These are phyloP conservation scores for Chaetomiaceae sp. DNA, from an alignment of 2,329 filamentous ascomycete genomes.

Conservation along the genomic window DNA sequence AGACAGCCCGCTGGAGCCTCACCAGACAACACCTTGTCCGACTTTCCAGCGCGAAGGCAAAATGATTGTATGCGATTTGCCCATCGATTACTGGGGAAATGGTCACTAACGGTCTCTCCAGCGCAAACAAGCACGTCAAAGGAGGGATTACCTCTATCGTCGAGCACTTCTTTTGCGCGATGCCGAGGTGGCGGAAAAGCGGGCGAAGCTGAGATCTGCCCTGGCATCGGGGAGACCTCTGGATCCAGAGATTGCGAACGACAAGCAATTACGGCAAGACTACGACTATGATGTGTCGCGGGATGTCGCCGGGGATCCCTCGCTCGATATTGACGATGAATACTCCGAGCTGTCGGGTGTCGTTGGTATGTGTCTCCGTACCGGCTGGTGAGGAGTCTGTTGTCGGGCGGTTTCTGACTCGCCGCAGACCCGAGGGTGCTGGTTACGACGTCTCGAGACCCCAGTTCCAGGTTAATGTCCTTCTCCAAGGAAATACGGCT, in stretches of 20 bases:
- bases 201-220: constrained; percentile 79
- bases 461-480: constrained; percentile 75
- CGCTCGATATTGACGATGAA: constrained; percentile 78
- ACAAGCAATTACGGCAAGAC: constrained; percentile 77
- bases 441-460: constrained; percentile 86
- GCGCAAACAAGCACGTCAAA: constrained; percentile 71
- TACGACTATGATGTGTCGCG: constrained; percentile 90
- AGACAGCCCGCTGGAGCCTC: too few relatives aligned
- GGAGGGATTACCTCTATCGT: constrained; percentile 86
- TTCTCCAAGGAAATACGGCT: constrained; percentile 73
- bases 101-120: constrained; percentile 29
- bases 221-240: constrained; percentile 85
- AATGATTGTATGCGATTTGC: constrained; percentile 27
- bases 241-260: constrained; percentile 76
- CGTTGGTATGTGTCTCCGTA: constrained; percentile 54
- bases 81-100: too few relatives aligned
- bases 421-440: constrained; percentile 61
- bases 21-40: not conserved
- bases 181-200: constrained; percentile 88
- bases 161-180: constrained; percentile 82
- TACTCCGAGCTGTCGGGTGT: constrained; percentile 89
- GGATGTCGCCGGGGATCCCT: constrained; percentile 62
- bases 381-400: not conserved
- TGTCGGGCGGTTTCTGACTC: not conserved
- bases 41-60: constrained; percentile 5